These are phyloP conservation scores for Fusarium marasasianum DNA, from an alignment of 2,329 filamentous ascomycete genomes.

Conservation along the genomic window DNA sequence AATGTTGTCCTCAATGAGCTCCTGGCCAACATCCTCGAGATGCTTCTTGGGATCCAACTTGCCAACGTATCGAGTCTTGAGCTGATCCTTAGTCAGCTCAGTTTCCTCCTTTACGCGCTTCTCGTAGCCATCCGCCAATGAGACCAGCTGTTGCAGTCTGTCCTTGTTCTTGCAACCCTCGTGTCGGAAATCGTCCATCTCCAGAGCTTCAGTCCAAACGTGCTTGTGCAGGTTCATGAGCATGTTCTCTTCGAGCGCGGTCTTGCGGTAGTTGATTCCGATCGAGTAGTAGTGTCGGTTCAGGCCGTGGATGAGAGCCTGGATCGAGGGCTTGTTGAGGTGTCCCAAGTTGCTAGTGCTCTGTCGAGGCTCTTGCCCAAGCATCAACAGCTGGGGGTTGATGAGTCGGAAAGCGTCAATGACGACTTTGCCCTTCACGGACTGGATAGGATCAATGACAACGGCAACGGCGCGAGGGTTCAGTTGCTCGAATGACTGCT, in stretches of 20 bases:
- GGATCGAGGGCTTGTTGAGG: constrained; percentile 99
- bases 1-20: constrained; percentile 99
- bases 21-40: constrained; percentile 93
- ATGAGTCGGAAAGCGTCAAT: constrained; percentile 99
- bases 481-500: constrained; percentile 99
- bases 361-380: constrained; percentile 96
- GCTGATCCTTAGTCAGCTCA: constrained; percentile 93
- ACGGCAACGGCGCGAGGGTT: constrained; percentile 97
- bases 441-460: constrained; percentile 98
- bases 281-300: constrained; percentile 99
- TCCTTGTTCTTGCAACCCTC: constrained; percentile 90
- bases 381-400: constrained; percentile 96
- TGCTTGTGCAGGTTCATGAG: constrained; percentile 99
- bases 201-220: constrained; percentile 96
- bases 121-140: constrained; percentile 93
- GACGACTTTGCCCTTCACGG: constrained; percentile 99
- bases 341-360: constrained; percentile 98
- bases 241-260: constrained; percentile 98
- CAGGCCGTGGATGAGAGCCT: constrained; percentile 96
- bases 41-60: constrained; percentile 99
- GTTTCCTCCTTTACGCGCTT: constrained; percentile 99
- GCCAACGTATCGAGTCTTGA: constrained; percentile 98
- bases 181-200: constrained; percentile 94
- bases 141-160: constrained; percentile 85
- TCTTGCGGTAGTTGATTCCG: constrained; percentile 97